phyloP scores from a whole-genome alignment of 2,329 filamentous ascomycete species.

The Fusarium nodosum region DNA sequence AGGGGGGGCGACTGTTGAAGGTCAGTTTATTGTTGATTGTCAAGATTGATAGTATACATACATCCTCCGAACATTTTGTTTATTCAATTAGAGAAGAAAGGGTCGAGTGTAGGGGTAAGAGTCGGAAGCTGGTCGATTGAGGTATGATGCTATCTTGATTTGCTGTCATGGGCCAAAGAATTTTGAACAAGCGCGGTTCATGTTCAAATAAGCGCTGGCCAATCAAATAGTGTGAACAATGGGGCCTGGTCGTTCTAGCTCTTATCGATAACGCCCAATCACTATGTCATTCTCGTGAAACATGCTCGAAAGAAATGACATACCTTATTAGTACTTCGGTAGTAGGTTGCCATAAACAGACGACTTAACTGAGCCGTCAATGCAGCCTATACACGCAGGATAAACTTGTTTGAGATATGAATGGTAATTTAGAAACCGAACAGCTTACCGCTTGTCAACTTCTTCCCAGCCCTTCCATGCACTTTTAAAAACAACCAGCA shows the following conservation, averaged over 20 bases:
- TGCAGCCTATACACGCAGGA: background rate
- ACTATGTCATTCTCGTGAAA: conserved; percentile 20
- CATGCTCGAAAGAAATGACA: background rate
- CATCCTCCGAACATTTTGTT: conserved; percentile 74
- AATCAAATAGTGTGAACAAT: conserved; percentile 14
- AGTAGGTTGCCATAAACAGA: background rate
- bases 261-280: conserved; percentile 40
- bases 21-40: conserved; percentile 38
- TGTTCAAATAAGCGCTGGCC: conserved; percentile 30
- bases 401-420: background rate
- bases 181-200: conserved; percentile 37
- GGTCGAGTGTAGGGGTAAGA: conserved; percentile 15
- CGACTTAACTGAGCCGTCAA: background rate
- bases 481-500: background rate
- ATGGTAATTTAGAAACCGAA: background rate
- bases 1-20: conserved; percentile 72
- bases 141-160: conserved; percentile 50
- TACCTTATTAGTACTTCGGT: too few relatives aligned
- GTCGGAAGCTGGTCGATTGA: conserved; percentile 20
- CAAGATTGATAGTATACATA: conserved; percentile 54
- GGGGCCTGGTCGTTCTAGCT: conserved; percentile 54
- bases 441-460: background rate
- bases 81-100: conserved; percentile 5
- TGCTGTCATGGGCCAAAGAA: conserved; percentile 42
- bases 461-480: background rate